Base-by-base conservation (phyloP, 768 basidiomycete genomes). In the Hericium alpestre region DNA sequence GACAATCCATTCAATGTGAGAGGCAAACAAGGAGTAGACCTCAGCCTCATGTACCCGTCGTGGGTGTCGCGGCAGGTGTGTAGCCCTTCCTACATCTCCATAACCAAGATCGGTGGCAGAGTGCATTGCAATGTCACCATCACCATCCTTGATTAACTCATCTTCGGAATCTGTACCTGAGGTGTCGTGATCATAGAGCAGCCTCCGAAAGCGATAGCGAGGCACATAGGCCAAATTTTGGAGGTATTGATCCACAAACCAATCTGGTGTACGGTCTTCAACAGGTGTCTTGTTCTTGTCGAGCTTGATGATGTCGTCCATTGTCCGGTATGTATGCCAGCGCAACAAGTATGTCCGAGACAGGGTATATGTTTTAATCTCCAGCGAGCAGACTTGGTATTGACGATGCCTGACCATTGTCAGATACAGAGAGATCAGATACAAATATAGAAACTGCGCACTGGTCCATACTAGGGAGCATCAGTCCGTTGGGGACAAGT, bases 1-100 rank as follows among this genome's bases (percentile, higher is more conserved):
- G 39, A 82, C 65, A 8, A 87, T 61, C 84, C 84, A 87, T 38
- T 76, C 77, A 0, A 76, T 75, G 9, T 86, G 82, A 10, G 74
- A 70, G 11, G 81, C 82, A 58, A 84, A 78, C 1, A 73, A 58
- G 11, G 74, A 72, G 38, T 71, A 65, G n/a, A 85, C 65, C 63
- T 83, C 79, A 38, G 80, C 75, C 27, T 56, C 71, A 48, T 81
- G 73, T 25, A 85, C 66, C 56, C 69, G 74, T 23, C 80, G 77
- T 13, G 76, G 72, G 41, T 73, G 71, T 23, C 78, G 74, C 13
- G 72, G 72, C 38, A 66, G 70, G 2, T 38, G 58, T 1, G 69
- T 67, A 13, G 63, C 51, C 18, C 27, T 60, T 2, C 71, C 69
- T 0, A 60, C 62, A 1, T 70, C 69, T 18, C 22, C 23, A 8